phyloP scores from a whole-genome alignment of 352 stramenopile genomes.

The Phytophthora palmivora region DNA sequence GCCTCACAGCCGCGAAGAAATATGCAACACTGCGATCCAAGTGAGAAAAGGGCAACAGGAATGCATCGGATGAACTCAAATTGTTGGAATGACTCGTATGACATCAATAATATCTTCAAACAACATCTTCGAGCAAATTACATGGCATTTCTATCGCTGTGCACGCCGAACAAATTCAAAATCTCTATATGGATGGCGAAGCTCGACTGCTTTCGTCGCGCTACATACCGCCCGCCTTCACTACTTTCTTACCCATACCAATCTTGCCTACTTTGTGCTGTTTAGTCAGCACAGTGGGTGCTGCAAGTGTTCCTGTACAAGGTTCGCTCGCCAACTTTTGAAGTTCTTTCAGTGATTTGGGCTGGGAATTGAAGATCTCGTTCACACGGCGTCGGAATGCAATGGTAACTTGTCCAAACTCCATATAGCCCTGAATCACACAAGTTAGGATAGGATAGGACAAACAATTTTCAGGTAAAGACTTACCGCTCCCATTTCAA shows the following conservation, averaged over 20 bases:
- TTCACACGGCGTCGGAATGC: conserved; percentile 72
- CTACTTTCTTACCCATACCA: conserved; percentile 43
- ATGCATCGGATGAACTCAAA: neutral
- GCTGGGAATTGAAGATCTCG: conserved; percentile 78
- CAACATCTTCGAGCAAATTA: conserved; percentile 31
- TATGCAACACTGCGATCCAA: neutral
- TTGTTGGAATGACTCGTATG: conserved; percentile 5
- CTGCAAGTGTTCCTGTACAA: conserved; percentile 62
- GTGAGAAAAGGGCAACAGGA: neutral
- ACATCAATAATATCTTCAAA: conserved; percentile 23
- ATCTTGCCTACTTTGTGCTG: conserved; percentile 49
- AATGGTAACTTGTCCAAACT: conserved; percentile 84
- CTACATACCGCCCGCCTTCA: conserved; percentile 39
- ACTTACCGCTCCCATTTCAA: conserved; percentile 88
- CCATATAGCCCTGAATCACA: conserved; percentile 83
- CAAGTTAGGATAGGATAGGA: conserved; percentile 15
- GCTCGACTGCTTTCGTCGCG: conserved; percentile 35
- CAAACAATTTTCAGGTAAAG: neutral
- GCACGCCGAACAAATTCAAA: conserved; percentile 40
- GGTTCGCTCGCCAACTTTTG: conserved; percentile 72
- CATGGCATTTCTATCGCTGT: conserved; percentile 44
- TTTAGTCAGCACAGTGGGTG: conserved; percentile 43
- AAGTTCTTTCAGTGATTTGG: conserved; percentile 66
- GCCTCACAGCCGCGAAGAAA: neutral
- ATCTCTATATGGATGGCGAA: conserved; percentile 38